Conservation (phyloP, 179 eudicot species). For the Actinidia arguta region DNA sequence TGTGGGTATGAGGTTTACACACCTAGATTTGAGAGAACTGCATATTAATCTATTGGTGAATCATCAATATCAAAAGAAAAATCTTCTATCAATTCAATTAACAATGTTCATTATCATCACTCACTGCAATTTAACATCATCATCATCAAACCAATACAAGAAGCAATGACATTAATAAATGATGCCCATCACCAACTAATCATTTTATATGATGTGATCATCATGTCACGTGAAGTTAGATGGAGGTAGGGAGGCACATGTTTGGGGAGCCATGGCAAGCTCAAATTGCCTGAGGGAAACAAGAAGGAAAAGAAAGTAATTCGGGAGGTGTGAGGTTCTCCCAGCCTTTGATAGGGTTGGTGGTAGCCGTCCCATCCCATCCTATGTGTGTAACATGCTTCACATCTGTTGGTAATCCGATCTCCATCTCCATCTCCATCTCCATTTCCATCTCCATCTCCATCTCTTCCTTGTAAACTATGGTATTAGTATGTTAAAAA, state of each 20-base stretch:
- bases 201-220: too few relatives aligned
- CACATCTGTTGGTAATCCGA: conserved; percentile 95
- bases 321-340: conserved; percentile 52
- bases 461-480: conserved; percentile 79
- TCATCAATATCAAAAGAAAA: not conserved
- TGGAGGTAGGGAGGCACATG: conserved; percentile 11
- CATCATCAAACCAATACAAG: not conserved
- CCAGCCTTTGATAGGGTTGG: conserved; percentile 63
- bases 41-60: too few relatives aligned
- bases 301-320: conserved; percentile 61
- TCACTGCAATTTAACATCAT: not conserved
- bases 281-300: conserved; percentile 79
- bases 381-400: conserved; percentile 95
- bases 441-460: too few relatives aligned
- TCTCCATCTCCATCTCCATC: conserved; percentile 78
- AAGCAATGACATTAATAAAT: too few relatives aligned
- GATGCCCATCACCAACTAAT: too few relatives aligned
- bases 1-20: too few relatives aligned
- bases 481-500: too few relatives aligned
- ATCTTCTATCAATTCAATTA: not conserved
- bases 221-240: conserved; percentile 3
- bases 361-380: conserved; percentile 70
- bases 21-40: too few relatives aligned
- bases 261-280: conserved; percentile 77
- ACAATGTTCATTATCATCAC: not conserved